These are phyloP conservation scores for Ogataea thermomethanolica DNA, from an alignment of 805 yeast species.

Conservation along the genomic window DNA sequence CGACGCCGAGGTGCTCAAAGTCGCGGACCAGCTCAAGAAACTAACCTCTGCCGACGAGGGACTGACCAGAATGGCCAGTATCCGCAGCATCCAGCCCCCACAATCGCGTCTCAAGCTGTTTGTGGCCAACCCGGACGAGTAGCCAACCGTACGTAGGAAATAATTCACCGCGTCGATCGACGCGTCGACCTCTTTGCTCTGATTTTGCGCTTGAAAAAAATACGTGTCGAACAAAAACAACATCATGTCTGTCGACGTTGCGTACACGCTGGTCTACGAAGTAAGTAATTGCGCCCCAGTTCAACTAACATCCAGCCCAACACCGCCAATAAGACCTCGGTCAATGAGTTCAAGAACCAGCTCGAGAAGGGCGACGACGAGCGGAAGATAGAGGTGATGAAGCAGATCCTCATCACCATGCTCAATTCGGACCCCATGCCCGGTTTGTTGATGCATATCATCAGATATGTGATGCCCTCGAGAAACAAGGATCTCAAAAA, in stretches of 20 bases:
- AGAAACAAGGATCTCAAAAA: slow-evolving; percentile 87
- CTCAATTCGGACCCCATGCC: slow-evolving; percentile 92
- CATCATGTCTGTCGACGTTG: slow-evolving; percentile 35
- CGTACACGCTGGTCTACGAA: slow-evolving; percentile 79
- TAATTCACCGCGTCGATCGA: background rate
- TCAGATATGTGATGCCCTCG: slow-evolving; percentile 96
- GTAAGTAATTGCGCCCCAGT: slow-evolving; percentile 22
- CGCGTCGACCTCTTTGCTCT: slow-evolving; percentile 7
- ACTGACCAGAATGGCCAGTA: slow-evolving; percentile 35
- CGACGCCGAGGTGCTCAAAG: slow-evolving; percentile 32
- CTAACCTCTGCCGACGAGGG: slow-evolving; percentile 21
- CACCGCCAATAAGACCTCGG: slow-evolving; percentile 57
- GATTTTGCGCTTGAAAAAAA: slow-evolving; percentile 7
- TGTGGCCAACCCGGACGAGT: slow-evolving; percentile 55
- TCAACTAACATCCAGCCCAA: slow-evolving; percentile 42
- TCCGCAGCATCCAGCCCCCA: slow-evolving; percentile 31
- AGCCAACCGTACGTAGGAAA: background rate
- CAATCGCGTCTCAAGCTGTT: slow-evolving; percentile 43
- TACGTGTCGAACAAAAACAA: slow-evolving; percentile 18
- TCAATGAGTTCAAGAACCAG: slow-evolving; percentile 67
- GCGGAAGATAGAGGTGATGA: slow-evolving; percentile 86
- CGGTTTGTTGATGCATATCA: slow-evolving; percentile 91
- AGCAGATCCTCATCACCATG: slow-evolving; percentile 77
- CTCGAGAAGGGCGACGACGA: slow-evolving; percentile 90
- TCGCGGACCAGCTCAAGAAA: slow-evolving; percentile 30